phyloP scores from a whole-genome alignment of 2,329 filamentous ascomycete genomes.

The Cladophialophora exuberans region DNA sequence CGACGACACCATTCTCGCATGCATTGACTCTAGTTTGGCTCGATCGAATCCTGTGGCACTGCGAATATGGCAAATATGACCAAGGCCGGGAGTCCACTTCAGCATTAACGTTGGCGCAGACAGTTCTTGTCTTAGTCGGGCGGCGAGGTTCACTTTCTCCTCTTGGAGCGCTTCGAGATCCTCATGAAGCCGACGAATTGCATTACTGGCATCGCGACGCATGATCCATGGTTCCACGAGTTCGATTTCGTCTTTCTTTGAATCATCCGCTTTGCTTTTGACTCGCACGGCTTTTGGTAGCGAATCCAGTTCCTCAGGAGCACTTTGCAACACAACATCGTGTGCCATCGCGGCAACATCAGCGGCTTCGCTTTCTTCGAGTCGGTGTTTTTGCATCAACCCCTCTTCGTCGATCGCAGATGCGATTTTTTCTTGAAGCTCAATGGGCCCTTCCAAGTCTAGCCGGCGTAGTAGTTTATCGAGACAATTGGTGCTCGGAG shows the following conservation, averaged over 20 bases:
- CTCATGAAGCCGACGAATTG: slow-evolving; percentile 68
- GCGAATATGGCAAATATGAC: slow-evolving; percentile 88
- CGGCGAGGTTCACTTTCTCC: slow-evolving; percentile 65
- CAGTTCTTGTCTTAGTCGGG: slow-evolving; percentile 64
- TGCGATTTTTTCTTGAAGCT: slow-evolving; percentile 72
- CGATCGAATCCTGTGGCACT: slow-evolving; percentile 60
- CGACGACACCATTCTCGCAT: slow-evolving; percentile 66
- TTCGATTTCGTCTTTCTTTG: slow-evolving; percentile 41
- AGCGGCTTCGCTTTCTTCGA: slow-evolving; percentile 71
- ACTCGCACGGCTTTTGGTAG: slow-evolving; percentile 56
- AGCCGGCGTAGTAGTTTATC: slow-evolving; percentile 60
- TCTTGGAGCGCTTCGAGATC: slow-evolving; percentile 63
- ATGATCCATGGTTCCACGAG: slow-evolving; percentile 65
- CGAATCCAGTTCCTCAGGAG: slow-evolving; percentile 58
- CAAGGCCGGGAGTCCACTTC: slow-evolving; percentile 83
- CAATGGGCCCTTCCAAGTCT: slow-evolving; percentile 66
- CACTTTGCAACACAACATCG: slow-evolving; percentile 69
- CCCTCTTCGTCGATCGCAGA: slow-evolving; percentile 91
- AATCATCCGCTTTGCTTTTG: slow-evolving; percentile 34
- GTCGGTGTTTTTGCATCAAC: slow-evolving; percentile 75
- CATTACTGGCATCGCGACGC: slow-evolving; percentile 66
- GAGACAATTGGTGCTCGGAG: slow-evolving; percentile 24
- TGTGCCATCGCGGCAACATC: slow-evolving; percentile 75
- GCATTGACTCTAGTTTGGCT: slow-evolving; percentile 49
- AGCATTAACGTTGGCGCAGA: slow-evolving; percentile 70